Evolutionary conservation across 805 yeast genomes (phyloP).

Genomic region (Candida qinlingensis): DNA sequence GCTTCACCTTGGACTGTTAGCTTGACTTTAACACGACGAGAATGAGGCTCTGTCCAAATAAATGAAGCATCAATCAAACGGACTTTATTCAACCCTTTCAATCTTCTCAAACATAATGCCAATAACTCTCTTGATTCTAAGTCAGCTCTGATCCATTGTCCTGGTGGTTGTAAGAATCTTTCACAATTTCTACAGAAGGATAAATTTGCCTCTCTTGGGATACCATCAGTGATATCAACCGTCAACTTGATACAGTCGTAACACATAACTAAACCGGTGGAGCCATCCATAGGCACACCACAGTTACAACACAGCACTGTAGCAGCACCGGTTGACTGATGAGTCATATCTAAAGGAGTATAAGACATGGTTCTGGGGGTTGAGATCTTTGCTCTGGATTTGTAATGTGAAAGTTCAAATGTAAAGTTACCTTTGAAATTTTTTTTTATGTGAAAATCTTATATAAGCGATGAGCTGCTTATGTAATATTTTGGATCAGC

Average conservation of each 20-base stretch:
- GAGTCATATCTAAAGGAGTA: constrained; percentile 31
- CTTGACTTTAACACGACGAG: constrained; percentile 87
- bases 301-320: constrained; percentile 97
- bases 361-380: constrained; percentile 28
- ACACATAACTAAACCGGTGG: constrained; percentile 90
- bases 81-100: constrained; percentile 82
- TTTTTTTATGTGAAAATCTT: not conserved
- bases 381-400: not conserved
- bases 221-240: constrained; percentile 90
- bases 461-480: constrained; percentile 6
- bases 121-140: constrained; percentile 88
- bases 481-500: not conserved
- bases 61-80: constrained; percentile 90
- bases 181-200: constrained; percentile 98
- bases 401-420: not conserved
- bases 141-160: constrained; percentile 86
- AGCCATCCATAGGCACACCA: constrained; percentile 98
- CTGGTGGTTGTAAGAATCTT: constrained; percentile 90
- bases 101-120: constrained; percentile 82
- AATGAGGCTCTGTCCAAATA: constrained; percentile 99
- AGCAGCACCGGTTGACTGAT: constrained; percentile 43
- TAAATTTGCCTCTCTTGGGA: constrained; percentile 89
- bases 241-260: constrained; percentile 93
- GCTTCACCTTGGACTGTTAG: constrained; percentile 97
- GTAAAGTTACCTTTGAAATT: not conserved